Conservation (phyloP, 2,329 filamentous ascomycete genomes). For the Penicillium sp. region DNA sequence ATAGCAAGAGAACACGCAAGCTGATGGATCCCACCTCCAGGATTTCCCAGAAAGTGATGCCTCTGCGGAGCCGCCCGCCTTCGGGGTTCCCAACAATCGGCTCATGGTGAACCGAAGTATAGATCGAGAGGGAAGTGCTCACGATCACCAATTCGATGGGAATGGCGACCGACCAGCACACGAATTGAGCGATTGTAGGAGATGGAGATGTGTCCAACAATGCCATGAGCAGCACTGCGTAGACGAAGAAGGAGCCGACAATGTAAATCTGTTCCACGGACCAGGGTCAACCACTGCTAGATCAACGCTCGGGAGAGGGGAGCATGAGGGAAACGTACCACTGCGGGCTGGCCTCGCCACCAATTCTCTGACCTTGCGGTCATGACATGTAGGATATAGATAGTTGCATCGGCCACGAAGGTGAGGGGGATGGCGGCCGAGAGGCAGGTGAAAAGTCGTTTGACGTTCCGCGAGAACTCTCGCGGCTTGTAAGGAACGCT, state of each 20-base stretch:
- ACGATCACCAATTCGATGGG: constrained; percentile 73
- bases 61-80: constrained; percentile 44
- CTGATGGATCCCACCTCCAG: constrained; percentile 58
- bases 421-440: constrained; percentile 71
- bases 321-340: constrained; percentile 57
- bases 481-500: constrained; percentile 52
- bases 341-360: constrained; percentile 80
- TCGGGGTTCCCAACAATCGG: constrained; percentile 54
- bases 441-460: constrained; percentile 74
- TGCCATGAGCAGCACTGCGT: constrained; percentile 81
- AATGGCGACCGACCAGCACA: constrained; percentile 76
- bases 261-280: constrained; percentile 70
- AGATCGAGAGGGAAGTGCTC: constrained; percentile 66
- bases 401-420: constrained; percentile 72
- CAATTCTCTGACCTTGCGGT: constrained; percentile 65
- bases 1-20: constrained; percentile 67
- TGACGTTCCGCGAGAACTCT: constrained; percentile 67
- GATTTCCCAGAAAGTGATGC: constrained; percentile 46
- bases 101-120: constrained; percentile 68
- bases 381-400: constrained; percentile 75
- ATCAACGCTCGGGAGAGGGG: background rate
- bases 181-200: constrained; percentile 76
- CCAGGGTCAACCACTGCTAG: constrained; percentile 14
- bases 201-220: constrained; percentile 81
- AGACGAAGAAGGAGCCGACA: constrained; percentile 81